phyloP scores from a whole-genome alignment of 345 rosid genomes.

The Pugionium cornutum region DNA sequence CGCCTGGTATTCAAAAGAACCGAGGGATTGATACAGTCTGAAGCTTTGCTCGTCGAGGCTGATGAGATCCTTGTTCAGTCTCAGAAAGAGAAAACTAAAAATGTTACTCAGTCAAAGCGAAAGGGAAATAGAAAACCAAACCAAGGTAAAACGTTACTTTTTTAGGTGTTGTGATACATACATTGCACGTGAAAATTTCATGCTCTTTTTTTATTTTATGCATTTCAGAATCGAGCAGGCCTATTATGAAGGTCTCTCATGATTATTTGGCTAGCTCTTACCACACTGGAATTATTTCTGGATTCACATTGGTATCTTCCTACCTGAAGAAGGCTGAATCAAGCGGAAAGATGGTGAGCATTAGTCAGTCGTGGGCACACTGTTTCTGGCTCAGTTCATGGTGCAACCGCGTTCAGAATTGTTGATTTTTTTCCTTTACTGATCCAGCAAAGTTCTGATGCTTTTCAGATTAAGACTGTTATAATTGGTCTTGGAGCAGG shows the following conservation, averaged over 20 bases:
- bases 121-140: conserved; percentile 45
- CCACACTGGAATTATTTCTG: conserved; percentile 83
- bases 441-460: conserved; percentile 17
- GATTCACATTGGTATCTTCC: conserved; percentile 70
- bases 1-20: conserved; percentile 88
- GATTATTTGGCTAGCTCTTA: conserved; percentile 88
- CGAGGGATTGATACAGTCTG: conserved; percentile 84
- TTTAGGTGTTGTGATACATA: conserved; percentile 2
- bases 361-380: conserved; percentile 3
- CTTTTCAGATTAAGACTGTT: conserved; percentile 67
- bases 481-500: conserved; percentile 97
- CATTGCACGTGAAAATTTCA: not conserved
- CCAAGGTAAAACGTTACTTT: conserved; percentile 47
- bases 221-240: conserved; percentile 47
- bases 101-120: conserved; percentile 55
- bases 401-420: not conserved
- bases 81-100: conserved; percentile 42
- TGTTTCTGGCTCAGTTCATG: conserved; percentile 3
- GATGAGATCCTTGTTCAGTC: conserved; percentile 39
- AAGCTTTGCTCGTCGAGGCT: conserved; percentile 70
- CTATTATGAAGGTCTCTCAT: conserved; percentile 57
- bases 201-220: conserved; percentile 5
- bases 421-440: not conserved
- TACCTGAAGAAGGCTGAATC: conserved; percentile 63
- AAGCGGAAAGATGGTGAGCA: conserved; percentile 53